Evolutionary conservation across 1,284 basidiomycete species (phyloP), one percentile per base, ranked within the genome.

Genomic region (Volvariella surrecta): DNA sequence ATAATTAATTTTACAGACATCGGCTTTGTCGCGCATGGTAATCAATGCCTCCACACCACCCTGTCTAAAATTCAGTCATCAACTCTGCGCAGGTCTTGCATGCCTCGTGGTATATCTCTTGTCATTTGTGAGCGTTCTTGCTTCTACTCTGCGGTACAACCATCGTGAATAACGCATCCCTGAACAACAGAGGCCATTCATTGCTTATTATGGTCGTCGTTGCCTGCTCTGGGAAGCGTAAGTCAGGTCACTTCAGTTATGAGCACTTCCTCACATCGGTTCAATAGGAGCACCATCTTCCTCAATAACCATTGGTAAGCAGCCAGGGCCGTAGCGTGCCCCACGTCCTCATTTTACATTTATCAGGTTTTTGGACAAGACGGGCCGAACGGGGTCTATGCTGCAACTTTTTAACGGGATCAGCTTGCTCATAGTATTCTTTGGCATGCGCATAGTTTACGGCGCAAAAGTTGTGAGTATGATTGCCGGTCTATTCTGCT

Each of bases 211-310:
- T 54, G 81, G 70, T 9, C 63, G 73, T 2, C 70, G 85, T 17
- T 88, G 80, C 60, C 61, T 89, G 34, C 63, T 88, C 16, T 89
- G 85, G 86, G 84, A 87, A 60, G 62, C 74, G 34, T 35, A 35
- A 19, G 34, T 35, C 18, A 6, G 13, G 7, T n/a, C n/a, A n/a
- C n/a, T n/a, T n/a, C n/a, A n/a, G n/a, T n/a, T n/a, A n/a, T n/a
- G n/a, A n/a, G n/a, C n/a, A n/a, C n/a, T n/a, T n/a, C n/a, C n/a
- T n/a, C n/a, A n/a, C n/a, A n/a, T 47, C 80, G 79, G 6, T 35
- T 15, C 34, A 9, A 15, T 19, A 35, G 34, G 59, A 83, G 79
- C 68, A 89, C 86, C 0, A 71, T 86, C 44, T 87, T 89, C 60
- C 64, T 89, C 46, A 82, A 89, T 54, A 74, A 81, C 46, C 83